Base-by-base conservation (phyloP, 2,329 filamentous ascomycete genomes). In the Didymella pinodella region DNA sequence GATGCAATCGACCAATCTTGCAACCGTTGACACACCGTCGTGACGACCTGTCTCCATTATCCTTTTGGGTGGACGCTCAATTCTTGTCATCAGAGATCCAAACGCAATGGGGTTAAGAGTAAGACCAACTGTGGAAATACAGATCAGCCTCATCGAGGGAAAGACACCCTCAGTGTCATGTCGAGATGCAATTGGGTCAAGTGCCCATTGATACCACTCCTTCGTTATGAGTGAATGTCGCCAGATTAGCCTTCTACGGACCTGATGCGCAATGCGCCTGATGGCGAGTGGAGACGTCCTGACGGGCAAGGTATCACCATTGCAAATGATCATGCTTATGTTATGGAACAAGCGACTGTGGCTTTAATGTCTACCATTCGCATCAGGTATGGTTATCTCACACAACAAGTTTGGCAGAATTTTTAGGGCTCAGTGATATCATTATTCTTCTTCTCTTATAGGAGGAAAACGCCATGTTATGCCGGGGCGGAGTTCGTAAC, bases 381-480 rank as follows among this genome's bases (percentile, higher is more conserved):
- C 34, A 45, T n/a, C 8, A n/a, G 18, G 12, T 11, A 28, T 52
- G 12, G 7, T n/a, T 38, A 6, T 4, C 10, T 50, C 46, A 54
- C 50, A 22, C 16, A 4, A 31, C 41, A n/a, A 28, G n/a, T n/a
- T 16, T 4, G 20, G 7, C 7, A 28, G 25, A 6, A 8, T 2
- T 10, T 50, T 22, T 25, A 54, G 18, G 40, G 16, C 48, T 48
- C 29, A 49, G 50, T 48, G 5, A 16, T 55, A 55, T 29, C 57
- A 60, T 56, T 59, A 57, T 34, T 40, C 43, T 41, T 57, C 56
- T 41, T 41, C 41, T 61, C 59, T 64, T 61, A 49, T 36, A 45
- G 36, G 57, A 59, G 59, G 41, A 43, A 32, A 61, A 67, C 65
- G 61, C 65, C 61, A 49, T 46, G 54, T 53, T 41, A 67, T 67